Base-by-base conservation (phyloP, 2,329 filamentous ascomycete species). In the Phymatotrichopsis omnivora region DNA sequence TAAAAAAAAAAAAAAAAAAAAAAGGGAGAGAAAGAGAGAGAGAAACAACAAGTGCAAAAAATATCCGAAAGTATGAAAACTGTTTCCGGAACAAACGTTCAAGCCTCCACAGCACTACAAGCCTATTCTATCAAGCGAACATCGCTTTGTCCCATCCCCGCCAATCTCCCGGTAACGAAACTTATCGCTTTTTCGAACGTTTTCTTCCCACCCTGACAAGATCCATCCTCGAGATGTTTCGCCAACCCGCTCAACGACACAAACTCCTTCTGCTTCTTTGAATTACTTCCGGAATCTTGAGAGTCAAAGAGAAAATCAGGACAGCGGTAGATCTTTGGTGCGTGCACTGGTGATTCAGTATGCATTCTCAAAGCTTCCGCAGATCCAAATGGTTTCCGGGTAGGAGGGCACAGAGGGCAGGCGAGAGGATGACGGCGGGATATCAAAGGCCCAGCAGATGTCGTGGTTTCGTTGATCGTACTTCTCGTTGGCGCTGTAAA, bases 161-260 rank as follows among this genome's bases (percentile, higher is more conserved):
- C 25, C 25, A 49, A n/a, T 28, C 20, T 45, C 30, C 14, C 14
- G 27, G 42, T 41, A 8, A 49, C 42, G 10, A 47, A 12, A 7
- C 2, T 11, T 16, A 49, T 37, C 36, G 42, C 37, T 22, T 36
- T 38, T 17, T 17, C 4, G n/a, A 49, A 49, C 3, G 42, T 46
- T 6, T 32, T n/a, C 8, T 35, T 37, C 19, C 47, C 42, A 17
- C 42, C 47, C 14, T 36, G 19, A 22, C 47, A 49, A 16, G 29
- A 36, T 4, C 47, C 47, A 33, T 24, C 36, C 37, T 49, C 47
- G 20, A 49, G 22, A 30, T 49, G 47, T 27, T 49, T 42, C 11
- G 42, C 24, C 23, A 49, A 25, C 6, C 36, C 47, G 10, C 47
- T 49, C 11, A 49, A 22, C 7, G 47, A 46, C 28, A 29, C 25